Conservation (phyloP, 805 yeast genomes). For the Candida nonsorbophila region DNA sequence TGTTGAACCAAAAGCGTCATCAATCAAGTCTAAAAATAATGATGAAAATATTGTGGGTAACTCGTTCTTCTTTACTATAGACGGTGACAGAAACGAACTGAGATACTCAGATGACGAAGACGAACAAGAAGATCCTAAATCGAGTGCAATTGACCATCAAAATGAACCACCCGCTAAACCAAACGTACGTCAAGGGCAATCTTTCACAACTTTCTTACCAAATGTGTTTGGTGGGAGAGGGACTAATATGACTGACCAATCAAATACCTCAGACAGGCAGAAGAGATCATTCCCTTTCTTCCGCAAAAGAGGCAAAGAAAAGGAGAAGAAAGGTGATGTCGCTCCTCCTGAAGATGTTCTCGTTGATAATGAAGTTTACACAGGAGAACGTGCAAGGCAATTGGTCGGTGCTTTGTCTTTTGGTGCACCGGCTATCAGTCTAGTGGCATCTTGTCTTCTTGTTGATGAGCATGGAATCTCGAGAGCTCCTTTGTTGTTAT, state of each 20-base stretch:
- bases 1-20: not conserved
- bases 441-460: slow-evolving; percentile 68
- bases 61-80: slow-evolving; percentile 24
- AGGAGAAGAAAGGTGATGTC: slow-evolving; percentile 13
- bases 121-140: slow-evolving; percentile 15
- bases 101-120: slow-evolving; percentile 27
- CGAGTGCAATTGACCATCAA: no score
- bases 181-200: slow-evolving; percentile 7
- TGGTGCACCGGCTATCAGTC: slow-evolving; percentile 69
- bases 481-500: slow-evolving; percentile 78
- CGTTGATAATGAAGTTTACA: slow-evolving; percentile 17
- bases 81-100: slow-evolving; percentile 24
- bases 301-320: slow-evolving; percentile 19
- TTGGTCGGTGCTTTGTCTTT: slow-evolving; percentile 43
- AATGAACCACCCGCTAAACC: slow-evolving; percentile 2
- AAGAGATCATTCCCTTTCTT: slow-evolving; percentile 16
- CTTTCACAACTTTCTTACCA: slow-evolving; percentile 12
- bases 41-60: slow-evolving; percentile 18
- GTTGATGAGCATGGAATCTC: slow-evolving; percentile 71
- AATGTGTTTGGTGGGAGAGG: slow-evolving; percentile 6
- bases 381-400: slow-evolving; percentile 31
- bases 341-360: slow-evolving; percentile 12
- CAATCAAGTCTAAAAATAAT: no score
- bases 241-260: no score
- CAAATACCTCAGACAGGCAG: slow-evolving; percentile 1